phyloP scores from a whole-genome alignment of 2,329 filamentous ascomycete genomes.

The Amphichorda felina region DNA sequence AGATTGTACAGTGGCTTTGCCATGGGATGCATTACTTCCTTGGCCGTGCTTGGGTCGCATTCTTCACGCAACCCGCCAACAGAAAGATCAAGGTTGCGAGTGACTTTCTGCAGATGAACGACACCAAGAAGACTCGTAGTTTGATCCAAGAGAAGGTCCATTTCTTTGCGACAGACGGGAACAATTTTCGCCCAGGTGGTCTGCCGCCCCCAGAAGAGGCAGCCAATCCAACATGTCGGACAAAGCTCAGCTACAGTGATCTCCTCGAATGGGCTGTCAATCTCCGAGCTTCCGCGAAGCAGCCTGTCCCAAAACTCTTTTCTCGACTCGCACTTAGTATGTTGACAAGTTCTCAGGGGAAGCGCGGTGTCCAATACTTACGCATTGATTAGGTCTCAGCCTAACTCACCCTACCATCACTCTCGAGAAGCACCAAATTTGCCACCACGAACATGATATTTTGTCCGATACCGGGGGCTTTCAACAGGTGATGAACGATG shows the following conservation, averaged over 20 bases:
- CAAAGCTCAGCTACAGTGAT: constrained; percentile 20
- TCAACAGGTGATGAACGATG: constrained; percentile 49
- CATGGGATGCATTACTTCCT: constrained; percentile 25
- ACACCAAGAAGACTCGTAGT: constrained; percentile 8
- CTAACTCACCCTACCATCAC: constrained; percentile 33
- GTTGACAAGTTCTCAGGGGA: constrained; percentile 3
- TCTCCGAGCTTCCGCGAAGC: constrained; percentile 15
- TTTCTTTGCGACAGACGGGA: constrained; percentile 43
- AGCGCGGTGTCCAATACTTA: no score
- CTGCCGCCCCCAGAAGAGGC: constrained; percentile 13
- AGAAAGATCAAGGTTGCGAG: constrained; percentile 21
- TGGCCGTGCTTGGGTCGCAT: constrained; percentile 34
- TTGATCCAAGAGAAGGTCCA: constrained; percentile 28
- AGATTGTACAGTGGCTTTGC: constrained; percentile 17
- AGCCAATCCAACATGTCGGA: constrained; percentile 9
- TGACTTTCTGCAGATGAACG: constrained; percentile 8
- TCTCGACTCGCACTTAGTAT: constrained; percentile 43
- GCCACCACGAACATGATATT: constrained; percentile 21
- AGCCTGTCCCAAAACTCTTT: constrained; percentile 44
- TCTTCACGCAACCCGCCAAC: constrained; percentile 29
- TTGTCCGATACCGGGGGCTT: constrained; percentile 4
- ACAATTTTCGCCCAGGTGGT: constrained; percentile 19
- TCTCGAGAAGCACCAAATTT: constrained; percentile 34
- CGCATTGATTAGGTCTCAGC: constrained; percentile 32
- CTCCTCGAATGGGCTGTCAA: constrained; percentile 43